Conservation (phyloP, 257 asterid species). For the Rhazya stricta region DNA sequence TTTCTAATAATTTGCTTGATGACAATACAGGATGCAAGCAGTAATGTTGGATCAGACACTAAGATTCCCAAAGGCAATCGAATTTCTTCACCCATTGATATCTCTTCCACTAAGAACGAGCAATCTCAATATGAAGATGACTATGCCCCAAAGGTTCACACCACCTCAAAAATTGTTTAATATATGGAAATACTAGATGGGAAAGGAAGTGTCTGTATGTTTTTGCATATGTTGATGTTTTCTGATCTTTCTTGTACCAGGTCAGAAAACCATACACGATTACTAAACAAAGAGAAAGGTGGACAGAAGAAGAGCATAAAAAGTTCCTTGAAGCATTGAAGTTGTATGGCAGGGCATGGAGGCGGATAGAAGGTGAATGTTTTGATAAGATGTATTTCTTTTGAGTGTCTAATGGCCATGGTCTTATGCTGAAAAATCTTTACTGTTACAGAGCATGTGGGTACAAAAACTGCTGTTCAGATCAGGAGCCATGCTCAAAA, state of each 20-base stretch:
- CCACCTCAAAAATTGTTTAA: background rate
- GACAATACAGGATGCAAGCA: constrained; percentile 39
- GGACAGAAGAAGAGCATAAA: constrained; percentile 90
- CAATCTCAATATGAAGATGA: constrained; percentile 43
- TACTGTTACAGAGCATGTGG: constrained; percentile 64
- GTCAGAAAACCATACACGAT: constrained; percentile 85
- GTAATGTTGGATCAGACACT: constrained; percentile 24
- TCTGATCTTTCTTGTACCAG: constrained; percentile 28
- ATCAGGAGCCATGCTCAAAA: constrained; percentile 99
- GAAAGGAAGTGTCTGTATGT: background rate
- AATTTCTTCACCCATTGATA: constrained; percentile 27
- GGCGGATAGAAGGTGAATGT: constrained; percentile 76
- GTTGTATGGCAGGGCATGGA: constrained; percentile 91
- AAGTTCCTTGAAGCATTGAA: constrained; percentile 85
- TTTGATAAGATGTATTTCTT: background rate
- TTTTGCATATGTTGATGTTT: constrained; percentile 7
- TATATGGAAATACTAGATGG: background rate
- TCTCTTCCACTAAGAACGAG: constrained; percentile 33
- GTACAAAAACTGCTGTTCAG: constrained; percentile 93
- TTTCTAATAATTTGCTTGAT: background rate
- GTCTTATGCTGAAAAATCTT: constrained; percentile 9
- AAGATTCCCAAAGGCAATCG: constrained; percentile 18
- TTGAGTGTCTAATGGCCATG: background rate
- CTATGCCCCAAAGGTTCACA: constrained; percentile 56
- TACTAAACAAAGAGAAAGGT: constrained; percentile 88